Evolutionary conservation across 1,284 basidiomycete genomes (phyloP).

Genomic region (Fomitiporia mediterranea): DNA sequence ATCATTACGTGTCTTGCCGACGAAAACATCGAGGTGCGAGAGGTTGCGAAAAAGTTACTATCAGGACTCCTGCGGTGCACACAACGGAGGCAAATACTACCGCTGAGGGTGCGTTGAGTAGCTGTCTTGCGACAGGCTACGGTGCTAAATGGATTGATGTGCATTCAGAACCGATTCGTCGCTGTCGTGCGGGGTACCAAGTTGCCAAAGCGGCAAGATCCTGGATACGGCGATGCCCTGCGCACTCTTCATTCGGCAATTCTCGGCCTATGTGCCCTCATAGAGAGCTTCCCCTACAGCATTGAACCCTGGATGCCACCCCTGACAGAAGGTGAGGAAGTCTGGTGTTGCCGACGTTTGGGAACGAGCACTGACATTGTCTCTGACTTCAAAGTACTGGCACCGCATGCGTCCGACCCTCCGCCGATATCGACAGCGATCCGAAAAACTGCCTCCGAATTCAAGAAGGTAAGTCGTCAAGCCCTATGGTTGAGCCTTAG

Average conservation of each 20-base stretch:
- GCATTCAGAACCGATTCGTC: slow-evolving; percentile 71
- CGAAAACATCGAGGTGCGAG: slow-evolving; percentile 91
- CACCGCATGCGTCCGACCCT: slow-evolving; percentile 83
- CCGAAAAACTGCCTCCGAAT: slow-evolving; percentile 83
- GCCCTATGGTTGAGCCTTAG: too few species aligned
- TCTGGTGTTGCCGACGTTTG: slow-evolving; percentile 25
- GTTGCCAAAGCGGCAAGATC: slow-evolving; percentile 68
- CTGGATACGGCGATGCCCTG: slow-evolving; percentile 70
- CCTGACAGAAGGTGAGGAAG: slow-evolving; percentile 61
- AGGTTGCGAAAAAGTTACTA: slow-evolving; percentile 88
- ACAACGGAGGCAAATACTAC: slow-evolving; percentile 83
- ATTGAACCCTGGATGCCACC: slow-evolving; percentile 76
- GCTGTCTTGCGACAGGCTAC: slow-evolving; percentile 11
- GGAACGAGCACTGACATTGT: slow-evolving; percentile 22
- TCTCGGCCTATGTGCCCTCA: slow-evolving; percentile 82
- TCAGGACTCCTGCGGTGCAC: slow-evolving; percentile 91
- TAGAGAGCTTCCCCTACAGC: slow-evolving; percentile 77
- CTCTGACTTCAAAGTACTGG: slow-evolving; percentile 50
- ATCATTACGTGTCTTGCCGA: slow-evolving; percentile 82
- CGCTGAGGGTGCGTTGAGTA: slow-evolving; percentile 61
- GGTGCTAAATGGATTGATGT: not conserved
- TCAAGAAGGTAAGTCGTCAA: slow-evolving; percentile 65
- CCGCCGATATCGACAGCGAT: slow-evolving; percentile 91
- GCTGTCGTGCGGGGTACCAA: slow-evolving; percentile 55
- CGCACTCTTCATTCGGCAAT: slow-evolving; percentile 85